Base-by-base conservation (phyloP, 257 asterid species). In the Anisodus acutangulus region DNA sequence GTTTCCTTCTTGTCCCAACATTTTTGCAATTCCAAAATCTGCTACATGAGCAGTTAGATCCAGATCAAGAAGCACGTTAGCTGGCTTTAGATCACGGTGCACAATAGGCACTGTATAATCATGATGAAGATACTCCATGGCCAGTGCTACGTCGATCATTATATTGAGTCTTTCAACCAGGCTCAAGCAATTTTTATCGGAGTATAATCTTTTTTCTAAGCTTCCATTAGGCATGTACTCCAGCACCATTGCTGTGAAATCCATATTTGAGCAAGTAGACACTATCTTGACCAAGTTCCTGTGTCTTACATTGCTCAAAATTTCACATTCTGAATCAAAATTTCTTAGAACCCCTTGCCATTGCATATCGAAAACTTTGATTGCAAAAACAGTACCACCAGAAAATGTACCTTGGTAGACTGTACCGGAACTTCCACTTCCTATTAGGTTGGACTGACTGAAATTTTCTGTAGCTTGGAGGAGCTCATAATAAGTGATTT, bases 61-160 rank as follows among this genome's bases (percentile, higher is more conserved):
- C 83, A 84, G 85, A 39, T 90, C 91, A 5, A 90, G 93, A 53
- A 90, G 90, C 60, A 90, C 89, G 3, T 89, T 90, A 19, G 85
- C 87, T 0, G 93, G 93, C 85, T 89, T 89, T 19, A 90, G 84
- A 89, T 90, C 93, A 74, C 91, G 83, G 43, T 90, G 91, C 66
- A 87, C 88, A 79, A 90, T 86, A 2, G 89, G 89, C 60, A 59
- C 84, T 45, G 11, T 60, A 71, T 47, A 87, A 35, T 87, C 91
- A 72, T 87, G 89, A 79, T 90, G 93, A 26, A 90, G 90, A 63
- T 90, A 89, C 84, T 87, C 91, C 88, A 89, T 79, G 54, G 92
- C 92, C 53, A 45, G 47, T 37, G 89, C 90, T 13, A 89, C 84
- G 47, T 87, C 90, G 60, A 45, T 78, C 88, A 86, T 17, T 64